Evolutionary conservation across 2,329 filamentous ascomycete species (phyloP).

Genomic region (Coniochaeta sp.): DNA sequence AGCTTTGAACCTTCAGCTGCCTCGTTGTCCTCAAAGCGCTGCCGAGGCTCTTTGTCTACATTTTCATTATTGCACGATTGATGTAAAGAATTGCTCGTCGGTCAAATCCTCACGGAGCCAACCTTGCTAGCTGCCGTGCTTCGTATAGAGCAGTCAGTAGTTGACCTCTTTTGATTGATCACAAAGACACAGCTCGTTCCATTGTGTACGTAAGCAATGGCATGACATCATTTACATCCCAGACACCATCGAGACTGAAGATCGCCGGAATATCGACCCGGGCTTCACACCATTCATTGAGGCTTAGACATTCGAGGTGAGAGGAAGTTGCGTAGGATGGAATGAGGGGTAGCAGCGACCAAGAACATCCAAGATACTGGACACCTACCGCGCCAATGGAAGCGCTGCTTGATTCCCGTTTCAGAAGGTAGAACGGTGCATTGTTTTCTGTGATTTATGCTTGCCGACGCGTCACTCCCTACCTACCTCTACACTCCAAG

Average conservation of each 20-base stretch:
- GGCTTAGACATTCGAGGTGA: too few relatives aligned
- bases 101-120: too few relatives aligned
- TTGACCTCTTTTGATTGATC: too few relatives aligned
- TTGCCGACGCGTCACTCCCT: background rate
- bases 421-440: constrained; percentile 1
- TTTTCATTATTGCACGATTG: too few relatives aligned
- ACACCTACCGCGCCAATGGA: background rate
- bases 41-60: too few relatives aligned
- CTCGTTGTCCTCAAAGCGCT: too few relatives aligned
- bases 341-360: background rate
- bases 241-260: background rate
- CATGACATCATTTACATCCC: background rate
- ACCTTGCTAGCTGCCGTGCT: too few relatives aligned
- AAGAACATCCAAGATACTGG: background rate
- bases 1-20: too few relatives aligned
- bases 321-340: background rate
- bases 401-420: background rate
- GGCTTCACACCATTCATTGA: background rate
- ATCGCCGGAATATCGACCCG: background rate
- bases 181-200: too few relatives aligned
- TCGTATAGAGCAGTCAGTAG: too few relatives aligned
- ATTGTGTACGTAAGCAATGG: background rate
- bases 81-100: too few relatives aligned
- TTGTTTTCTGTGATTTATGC: background rate
- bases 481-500: too few relatives aligned